Percentiles rank a stretch among this genome's conserved stretches.
Evolutionary conservation across 257 asterid species (phyloP).

Genomic region (Ophiorrhiza pumila): DNA sequence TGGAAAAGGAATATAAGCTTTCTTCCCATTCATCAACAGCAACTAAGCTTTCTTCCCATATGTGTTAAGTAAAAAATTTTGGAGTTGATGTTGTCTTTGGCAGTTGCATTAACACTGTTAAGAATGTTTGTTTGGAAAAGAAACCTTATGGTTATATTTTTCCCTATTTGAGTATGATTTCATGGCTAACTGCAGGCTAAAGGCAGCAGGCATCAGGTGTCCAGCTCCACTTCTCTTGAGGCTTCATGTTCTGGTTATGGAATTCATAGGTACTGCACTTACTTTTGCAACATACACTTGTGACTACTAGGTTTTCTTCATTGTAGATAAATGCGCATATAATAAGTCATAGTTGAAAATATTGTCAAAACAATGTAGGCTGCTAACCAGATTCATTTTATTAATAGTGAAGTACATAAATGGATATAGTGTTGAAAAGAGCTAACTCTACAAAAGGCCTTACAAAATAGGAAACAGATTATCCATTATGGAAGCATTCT

Average conservation of each 20-base stretch:
- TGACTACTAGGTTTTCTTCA: not conserved
- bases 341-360: not conserved
- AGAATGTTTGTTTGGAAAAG: not conserved
- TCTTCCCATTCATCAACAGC: not conserved
- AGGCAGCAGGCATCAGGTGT: conserved; percentile 91
- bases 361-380: not conserved
- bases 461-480: not conserved
- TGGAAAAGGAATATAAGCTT: not conserved
- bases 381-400: not conserved
- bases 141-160: not conserved
- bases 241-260: conserved; percentile 98
- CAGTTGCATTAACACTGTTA: not conserved
- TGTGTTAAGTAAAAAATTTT: not conserved
- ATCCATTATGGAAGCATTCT: not conserved
- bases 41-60: no score
- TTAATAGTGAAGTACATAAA: no score
- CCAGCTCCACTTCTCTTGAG: conserved; percentile 81
- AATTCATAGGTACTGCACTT: conserved; percentile 69
- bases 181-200: conserved; percentile 52
- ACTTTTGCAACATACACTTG: not conserved
- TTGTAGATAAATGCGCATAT: not conserved
- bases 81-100: not conserved
- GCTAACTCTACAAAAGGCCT: not conserved
- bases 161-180: conserved; percentile 2
- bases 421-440: no score